Evolutionary conservation across 495 filamentous ascomycete species (phyloP).

Genomic region (Neurospora sp.): DNA sequence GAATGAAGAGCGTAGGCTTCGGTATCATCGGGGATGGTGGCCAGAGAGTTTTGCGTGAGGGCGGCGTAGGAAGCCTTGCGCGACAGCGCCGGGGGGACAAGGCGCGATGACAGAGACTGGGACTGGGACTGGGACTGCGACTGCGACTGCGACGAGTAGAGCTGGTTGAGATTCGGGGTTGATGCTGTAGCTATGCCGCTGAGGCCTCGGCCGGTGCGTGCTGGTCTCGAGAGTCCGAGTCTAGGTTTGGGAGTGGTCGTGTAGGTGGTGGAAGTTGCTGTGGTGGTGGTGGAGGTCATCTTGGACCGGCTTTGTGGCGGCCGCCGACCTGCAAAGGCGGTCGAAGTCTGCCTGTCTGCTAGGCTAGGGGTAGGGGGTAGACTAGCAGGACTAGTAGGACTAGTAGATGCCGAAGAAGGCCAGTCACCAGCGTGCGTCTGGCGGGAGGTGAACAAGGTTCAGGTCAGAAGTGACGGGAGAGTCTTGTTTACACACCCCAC

Average conservation of each 20-base stretch:
- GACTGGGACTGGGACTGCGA: conserved; percentile 6
- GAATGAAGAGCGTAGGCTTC: conserved; percentile 46
- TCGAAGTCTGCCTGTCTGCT: not conserved
- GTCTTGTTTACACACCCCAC: not conserved
- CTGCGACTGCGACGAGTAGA: conserved; percentile 28
- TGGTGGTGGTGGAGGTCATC: conserved; percentile 22
- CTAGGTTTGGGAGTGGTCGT: conserved; percentile 57
- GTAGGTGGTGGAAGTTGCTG: conserved; percentile 34
- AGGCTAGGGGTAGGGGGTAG: not conserved
- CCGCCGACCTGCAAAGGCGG: not conserved
- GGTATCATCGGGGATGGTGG: conserved; percentile 50
- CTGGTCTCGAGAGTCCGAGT: conserved; percentile 43
- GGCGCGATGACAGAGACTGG: conserved; percentile 24
- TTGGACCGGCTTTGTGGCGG: conserved; percentile 12
- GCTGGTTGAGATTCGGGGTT: conserved; percentile 45
- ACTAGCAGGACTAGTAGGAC: not conserved
- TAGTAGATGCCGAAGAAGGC: not conserved
- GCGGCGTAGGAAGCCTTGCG: conserved; percentile 59
- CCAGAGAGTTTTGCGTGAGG: conserved; percentile 50
- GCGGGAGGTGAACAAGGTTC: not conserved
- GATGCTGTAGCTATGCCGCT: conserved; percentile 46
- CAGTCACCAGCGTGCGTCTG: not conserved
- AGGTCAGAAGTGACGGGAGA: not conserved
- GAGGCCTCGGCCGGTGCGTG: conserved; percentile 15
- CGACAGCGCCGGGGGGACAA: conserved; percentile 39